Conservation (phyloP, 768 basidiomycete species). For the Sporobolomyces phaffii region DNA sequence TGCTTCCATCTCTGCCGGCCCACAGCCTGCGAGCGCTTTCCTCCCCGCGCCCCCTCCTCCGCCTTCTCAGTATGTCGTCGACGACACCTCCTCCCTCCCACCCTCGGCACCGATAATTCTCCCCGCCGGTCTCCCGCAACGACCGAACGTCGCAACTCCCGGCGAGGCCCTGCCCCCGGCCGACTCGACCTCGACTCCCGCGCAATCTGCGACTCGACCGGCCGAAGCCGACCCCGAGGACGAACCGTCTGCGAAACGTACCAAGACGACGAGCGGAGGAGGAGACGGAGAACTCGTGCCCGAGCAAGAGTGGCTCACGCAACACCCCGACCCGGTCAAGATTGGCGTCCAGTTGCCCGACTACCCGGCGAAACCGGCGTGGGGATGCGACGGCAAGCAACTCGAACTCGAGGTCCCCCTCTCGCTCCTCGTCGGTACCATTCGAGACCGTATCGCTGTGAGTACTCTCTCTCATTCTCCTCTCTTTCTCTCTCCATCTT, state of each 20-base stretch:
- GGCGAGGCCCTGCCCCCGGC: slow-evolving; percentile 46
- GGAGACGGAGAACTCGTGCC: slow-evolving; percentile 77
- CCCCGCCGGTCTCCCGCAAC: slow-evolving; percentile 62
- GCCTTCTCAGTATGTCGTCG: slow-evolving; percentile 49
- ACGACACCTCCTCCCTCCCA: background rate
- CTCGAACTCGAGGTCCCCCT: slow-evolving; percentile 79
- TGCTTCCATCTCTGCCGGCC: slow-evolving; percentile 82
- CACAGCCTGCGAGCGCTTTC: slow-evolving; percentile 85
- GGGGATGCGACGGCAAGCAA: slow-evolving; percentile 77
- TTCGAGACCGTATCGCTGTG: slow-evolving; percentile 70
- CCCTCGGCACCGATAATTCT: slow-evolving; percentile 55
- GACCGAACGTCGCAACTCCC: slow-evolving; percentile 60
- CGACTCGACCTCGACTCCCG: background rate
- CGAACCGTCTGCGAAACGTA: slow-evolving; percentile 76
- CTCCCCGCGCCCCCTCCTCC: slow-evolving; percentile 52
- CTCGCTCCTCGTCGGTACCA: slow-evolving; percentile 73
- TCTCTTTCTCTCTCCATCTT: no score
- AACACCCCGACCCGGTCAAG: slow-evolving; percentile 64
- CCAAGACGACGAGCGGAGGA: no score
- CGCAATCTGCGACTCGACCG: slow-evolving; percentile 15
- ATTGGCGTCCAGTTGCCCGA: slow-evolving; percentile 75
- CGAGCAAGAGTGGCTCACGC: slow-evolving; percentile 52
- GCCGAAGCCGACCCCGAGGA: slow-evolving; percentile 50
- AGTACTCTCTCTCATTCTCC: background rate
- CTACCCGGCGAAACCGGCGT: slow-evolving; percentile 78